Percentiles rank a stretch among this genome's conserved stretches.
Conservation (phyloP, 139 green algal species). For the Chlorella sp. region DNA sequence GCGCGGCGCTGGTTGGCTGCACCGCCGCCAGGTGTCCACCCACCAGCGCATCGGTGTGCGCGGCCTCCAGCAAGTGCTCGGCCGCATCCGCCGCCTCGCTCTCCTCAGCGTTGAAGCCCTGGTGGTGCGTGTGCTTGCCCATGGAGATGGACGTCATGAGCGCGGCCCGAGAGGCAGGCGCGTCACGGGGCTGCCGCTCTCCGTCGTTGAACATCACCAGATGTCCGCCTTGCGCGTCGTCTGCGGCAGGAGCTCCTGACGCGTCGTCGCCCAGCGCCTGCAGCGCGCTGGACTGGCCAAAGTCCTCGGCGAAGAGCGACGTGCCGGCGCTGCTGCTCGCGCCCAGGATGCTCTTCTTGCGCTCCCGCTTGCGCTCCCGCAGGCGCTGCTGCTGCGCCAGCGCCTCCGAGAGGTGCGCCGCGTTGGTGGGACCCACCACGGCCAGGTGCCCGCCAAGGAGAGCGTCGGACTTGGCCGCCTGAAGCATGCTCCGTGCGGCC, state of each 20-base stretch:
- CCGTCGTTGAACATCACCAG: no score
- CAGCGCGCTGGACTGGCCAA: no score
- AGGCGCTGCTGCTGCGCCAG: background rate
- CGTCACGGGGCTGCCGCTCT: no score
- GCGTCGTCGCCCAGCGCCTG: no score
- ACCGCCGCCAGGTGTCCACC: background rate
- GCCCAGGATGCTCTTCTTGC: background rate
- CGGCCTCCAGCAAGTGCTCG: background rate
- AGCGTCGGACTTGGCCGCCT: background rate
- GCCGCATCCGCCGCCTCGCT: no score
- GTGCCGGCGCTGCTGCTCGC: background rate
- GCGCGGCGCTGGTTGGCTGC: background rate
- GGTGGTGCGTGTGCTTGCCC: no score
- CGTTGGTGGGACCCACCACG: background rate
- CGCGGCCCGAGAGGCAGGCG: no score
- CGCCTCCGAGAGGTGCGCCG: background rate
- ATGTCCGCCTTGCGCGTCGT: no score
- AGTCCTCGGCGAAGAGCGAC: no score
- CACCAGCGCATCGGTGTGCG: background rate
- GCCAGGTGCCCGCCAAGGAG: background rate
- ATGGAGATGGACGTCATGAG: no score
- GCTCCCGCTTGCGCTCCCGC: background rate
- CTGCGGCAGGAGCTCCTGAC: no score
- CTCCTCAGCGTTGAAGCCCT: no score
- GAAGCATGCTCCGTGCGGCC: background rate